phyloP scores from a whole-genome alignment of 2,329 filamentous ascomycete species.

The Paecilomyces niveus region DNA sequence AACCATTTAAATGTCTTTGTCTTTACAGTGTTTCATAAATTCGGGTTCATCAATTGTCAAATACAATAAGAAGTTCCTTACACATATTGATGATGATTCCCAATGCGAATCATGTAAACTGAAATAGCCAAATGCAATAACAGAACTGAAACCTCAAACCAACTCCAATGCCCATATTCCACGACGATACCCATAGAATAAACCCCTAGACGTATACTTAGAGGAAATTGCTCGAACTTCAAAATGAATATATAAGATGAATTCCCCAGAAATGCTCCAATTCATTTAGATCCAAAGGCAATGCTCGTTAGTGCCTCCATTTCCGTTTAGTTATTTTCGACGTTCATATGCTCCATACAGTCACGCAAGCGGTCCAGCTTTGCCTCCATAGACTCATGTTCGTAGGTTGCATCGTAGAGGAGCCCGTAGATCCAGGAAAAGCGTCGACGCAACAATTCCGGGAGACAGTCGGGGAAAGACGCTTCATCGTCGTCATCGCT shows the following conservation, averaged over 20 bases:
- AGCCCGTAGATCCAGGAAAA: neutral
- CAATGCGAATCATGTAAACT: neutral
- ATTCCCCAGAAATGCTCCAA: too few relatives aligned
- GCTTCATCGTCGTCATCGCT: neutral
- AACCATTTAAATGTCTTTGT: neutral
- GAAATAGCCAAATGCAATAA: neutral
- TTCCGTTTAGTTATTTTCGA: neutral
- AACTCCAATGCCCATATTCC: neutral
- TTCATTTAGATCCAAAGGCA: neutral
- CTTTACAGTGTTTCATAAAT: neutral
- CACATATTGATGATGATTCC: too few relatives aligned
- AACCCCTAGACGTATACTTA: too few relatives aligned
- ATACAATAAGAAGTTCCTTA: too few relatives aligned
- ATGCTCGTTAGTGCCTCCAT: neutral
- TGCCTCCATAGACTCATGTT: neutral
- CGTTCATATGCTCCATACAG: neutral
- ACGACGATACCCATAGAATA: neutral
- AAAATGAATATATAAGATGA: too few relatives aligned
- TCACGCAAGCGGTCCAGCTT: neutral
- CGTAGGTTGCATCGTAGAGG: neutral
- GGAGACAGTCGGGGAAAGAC: neutral
- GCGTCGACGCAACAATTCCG: neutral
- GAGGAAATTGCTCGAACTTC: too few relatives aligned
- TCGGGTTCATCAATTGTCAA: neutral
- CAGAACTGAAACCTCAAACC: neutral